These are phyloP conservation scores for Monilinia aucupariae DNA, from an alignment of 2,329 filamentous ascomycete genomes.

Conservation along the genomic window DNA sequence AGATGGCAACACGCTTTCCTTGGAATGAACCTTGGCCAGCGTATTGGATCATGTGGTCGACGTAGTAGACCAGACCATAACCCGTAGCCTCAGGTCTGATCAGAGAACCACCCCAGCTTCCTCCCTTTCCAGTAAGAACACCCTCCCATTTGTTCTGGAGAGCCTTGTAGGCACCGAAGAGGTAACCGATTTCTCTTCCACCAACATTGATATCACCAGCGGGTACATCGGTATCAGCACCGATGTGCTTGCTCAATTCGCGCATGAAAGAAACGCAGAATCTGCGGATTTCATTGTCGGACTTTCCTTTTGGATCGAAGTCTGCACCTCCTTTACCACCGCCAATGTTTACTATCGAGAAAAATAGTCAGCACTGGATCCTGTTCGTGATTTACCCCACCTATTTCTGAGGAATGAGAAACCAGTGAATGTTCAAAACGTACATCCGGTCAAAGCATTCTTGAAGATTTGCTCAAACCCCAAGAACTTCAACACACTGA, in stretches of 20 bases:
- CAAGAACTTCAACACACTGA: slow-evolving; percentile 86
- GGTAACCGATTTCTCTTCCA: slow-evolving; percentile 84
- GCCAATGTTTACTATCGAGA: slow-evolving; percentile 71
- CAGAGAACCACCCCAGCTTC: slow-evolving; percentile 84
- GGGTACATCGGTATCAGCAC: slow-evolving; percentile 90
- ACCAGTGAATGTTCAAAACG: slow-evolving; percentile 39
- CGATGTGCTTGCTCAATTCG: slow-evolving; percentile 92
- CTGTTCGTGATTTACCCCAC: background rate
- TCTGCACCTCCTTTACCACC: slow-evolving; percentile 97
- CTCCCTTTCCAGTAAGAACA: slow-evolving; percentile 92
- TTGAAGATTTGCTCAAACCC: slow-evolving; percentile 99
- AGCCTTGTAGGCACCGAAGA: slow-evolving; percentile 91
- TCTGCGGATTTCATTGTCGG: slow-evolving; percentile 91
- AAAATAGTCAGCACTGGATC: slow-evolving; percentile 12
- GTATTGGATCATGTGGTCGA: slow-evolving; percentile 91
- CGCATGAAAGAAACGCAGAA: slow-evolving; percentile 97
- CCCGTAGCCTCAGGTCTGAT: slow-evolving; percentile 97
- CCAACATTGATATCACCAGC: slow-evolving; percentile 95
- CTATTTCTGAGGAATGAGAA: background rate
- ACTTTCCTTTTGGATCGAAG: slow-evolving; percentile 99
- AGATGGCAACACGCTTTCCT: slow-evolving; percentile 92
- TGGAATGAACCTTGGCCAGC: slow-evolving; percentile 79
- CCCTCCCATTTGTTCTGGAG: slow-evolving; percentile 90
- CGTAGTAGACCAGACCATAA: slow-evolving; percentile 94
- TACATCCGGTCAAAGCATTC: slow-evolving; percentile 93